These are phyloP conservation scores for Calvatia gigantea DNA, from an alignment of 768 basidiomycete species.

Conservation along the genomic window DNA sequence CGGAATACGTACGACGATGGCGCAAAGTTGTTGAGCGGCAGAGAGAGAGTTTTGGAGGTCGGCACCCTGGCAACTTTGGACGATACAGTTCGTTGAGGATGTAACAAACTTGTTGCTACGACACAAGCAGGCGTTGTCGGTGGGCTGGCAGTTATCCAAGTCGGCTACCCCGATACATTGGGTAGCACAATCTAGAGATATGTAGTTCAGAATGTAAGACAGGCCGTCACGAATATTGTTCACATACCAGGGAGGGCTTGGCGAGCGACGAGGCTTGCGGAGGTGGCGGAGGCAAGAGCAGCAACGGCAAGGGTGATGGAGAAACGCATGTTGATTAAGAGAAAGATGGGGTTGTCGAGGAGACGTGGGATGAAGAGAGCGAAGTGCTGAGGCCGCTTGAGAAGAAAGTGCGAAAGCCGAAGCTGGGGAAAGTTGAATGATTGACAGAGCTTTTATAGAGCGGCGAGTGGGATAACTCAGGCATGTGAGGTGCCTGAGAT, in stretches of 20 bases:
- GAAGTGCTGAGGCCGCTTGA: conserved; percentile 15
- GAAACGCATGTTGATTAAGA: conserved; percentile 50
- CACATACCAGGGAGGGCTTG: conserved; percentile 36
- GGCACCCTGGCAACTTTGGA: conserved; percentile 36
- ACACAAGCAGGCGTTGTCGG: conserved; percentile 63
- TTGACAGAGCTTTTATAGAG: conserved; percentile 12
- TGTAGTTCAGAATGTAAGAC: not conserved
- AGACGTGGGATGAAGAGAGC: conserved; percentile 20
- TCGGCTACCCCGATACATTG: conserved; percentile 44
- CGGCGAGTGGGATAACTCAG: not conserved
- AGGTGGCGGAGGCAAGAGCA: conserved; percentile 36
- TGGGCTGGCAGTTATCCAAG: conserved; percentile 38
- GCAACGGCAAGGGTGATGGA: conserved; percentile 36
- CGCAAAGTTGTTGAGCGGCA: conserved; percentile 40
- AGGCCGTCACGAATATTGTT: not conserved
- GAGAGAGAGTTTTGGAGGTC: conserved; percentile 44
- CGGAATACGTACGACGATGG: conserved; percentile 46
- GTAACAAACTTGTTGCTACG: conserved; percentile 39
- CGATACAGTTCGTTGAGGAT: conserved; percentile 46
- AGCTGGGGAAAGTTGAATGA: conserved; percentile 9
- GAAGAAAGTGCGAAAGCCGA: conserved; percentile 16
- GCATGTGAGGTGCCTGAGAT: not conserved
- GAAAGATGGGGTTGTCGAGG: conserved; percentile 16
- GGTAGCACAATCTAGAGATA: conserved; percentile 45
- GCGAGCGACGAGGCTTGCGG: conserved; percentile 33